These are phyloP conservation scores for Yamadazyma diospyri DNA, from an alignment of 1,139 yeast genomes.

Conservation along the genomic window DNA sequence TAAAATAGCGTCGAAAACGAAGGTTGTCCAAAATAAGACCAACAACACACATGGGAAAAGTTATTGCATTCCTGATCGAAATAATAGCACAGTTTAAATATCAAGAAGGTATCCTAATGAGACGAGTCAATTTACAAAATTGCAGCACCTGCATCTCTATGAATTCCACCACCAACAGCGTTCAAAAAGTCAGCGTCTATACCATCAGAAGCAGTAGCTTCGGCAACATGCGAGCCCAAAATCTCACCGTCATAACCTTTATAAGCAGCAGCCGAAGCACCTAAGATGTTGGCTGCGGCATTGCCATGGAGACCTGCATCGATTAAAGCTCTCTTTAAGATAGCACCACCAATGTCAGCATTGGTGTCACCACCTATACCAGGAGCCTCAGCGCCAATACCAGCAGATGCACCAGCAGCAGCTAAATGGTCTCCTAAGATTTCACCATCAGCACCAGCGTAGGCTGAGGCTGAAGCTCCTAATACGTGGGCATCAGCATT, in stretches of 20 bases:
- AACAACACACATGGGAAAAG: slow-evolving; percentile 8
- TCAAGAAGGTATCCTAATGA: too few relatives aligned
- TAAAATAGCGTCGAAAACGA: not conserved
- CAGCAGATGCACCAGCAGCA: slow-evolving; percentile 7
- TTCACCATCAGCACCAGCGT: slow-evolving; percentile 6
- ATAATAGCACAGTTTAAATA: too few relatives aligned
- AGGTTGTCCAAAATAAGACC: slow-evolving; percentile 2
- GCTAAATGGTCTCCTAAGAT: slow-evolving; percentile 4
- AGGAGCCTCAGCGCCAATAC: slow-evolving; percentile 7
- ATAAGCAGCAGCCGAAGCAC: slow-evolving; percentile 10
- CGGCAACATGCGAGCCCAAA: slow-evolving; percentile 13
- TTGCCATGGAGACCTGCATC: slow-evolving; percentile 11
- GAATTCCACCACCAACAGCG: slow-evolving; percentile 10
- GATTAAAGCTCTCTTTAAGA: slow-evolving; percentile 12
- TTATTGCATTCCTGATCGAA: not conserved
- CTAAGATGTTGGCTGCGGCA: slow-evolving; percentile 7
- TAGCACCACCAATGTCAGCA: slow-evolving; percentile 10
- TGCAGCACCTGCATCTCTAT: slow-evolving; percentile 10
- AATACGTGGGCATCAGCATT: slow-evolving; percentile 5
- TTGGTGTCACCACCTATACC: slow-evolving; percentile 12
- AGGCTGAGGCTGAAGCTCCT: slow-evolving; percentile 4
- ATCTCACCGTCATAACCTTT: slow-evolving; percentile 11
- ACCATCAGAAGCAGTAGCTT: slow-evolving; percentile 13
- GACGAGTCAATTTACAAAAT: slow-evolving; percentile 5
- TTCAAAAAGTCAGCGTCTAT: slow-evolving; percentile 10